phyloP scores from a whole-genome alignment of 1,139 yeast genomes.

The Geotrichum siamense region DNA sequence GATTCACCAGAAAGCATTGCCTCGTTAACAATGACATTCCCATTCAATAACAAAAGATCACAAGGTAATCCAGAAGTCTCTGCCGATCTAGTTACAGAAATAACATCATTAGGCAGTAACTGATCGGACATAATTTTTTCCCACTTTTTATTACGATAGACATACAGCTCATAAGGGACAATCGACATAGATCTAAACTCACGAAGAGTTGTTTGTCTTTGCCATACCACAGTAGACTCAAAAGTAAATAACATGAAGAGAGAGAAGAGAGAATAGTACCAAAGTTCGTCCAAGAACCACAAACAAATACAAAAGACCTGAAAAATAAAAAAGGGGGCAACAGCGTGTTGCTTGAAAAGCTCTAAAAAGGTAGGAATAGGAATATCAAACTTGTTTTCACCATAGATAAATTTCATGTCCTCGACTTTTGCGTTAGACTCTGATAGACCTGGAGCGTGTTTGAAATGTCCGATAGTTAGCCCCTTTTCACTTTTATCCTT shows the following conservation, averaged over 20 bases:
- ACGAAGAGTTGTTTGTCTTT: slow-evolving; percentile 87
- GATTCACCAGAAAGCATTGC: slow-evolving; percentile 99
- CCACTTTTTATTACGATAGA: slow-evolving; percentile 69
- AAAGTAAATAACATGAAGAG: slow-evolving; percentile 87
- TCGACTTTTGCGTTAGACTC: slow-evolving; percentile 57
- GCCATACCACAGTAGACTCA: slow-evolving; percentile 87
- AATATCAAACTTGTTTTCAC: slow-evolving; percentile 82
- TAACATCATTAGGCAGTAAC: slow-evolving; percentile 86
- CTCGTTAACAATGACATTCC: slow-evolving; percentile 89
- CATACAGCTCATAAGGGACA: slow-evolving; percentile 77
- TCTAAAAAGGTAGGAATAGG: slow-evolving; percentile 91
- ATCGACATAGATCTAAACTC: slow-evolving; percentile 98
- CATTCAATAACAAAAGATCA: slow-evolving; percentile 77
- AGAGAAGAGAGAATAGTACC: slow-evolving; percentile 92
- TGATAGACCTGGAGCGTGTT: slow-evolving; percentile 17
- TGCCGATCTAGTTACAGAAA: slow-evolving; percentile 76
- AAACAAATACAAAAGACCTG: slow-evolving; percentile 92
- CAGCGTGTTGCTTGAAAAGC: slow-evolving; percentile 93
- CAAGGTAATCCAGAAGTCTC: slow-evolving; percentile 97
- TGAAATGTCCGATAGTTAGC: slow-evolving; percentile 49
- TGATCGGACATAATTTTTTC: slow-evolving; percentile 58
- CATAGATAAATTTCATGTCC: slow-evolving; percentile 56
- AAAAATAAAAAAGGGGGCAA: slow-evolving; percentile 95
- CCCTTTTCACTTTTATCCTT: slow-evolving; percentile 53
- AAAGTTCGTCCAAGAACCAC: slow-evolving; percentile 95